Evolutionary conservation across 768 basidiomycete species (phyloP), one percentile per base, ranked within the genome.

Genomic region (Omphalotus guepiniiformis): DNA sequence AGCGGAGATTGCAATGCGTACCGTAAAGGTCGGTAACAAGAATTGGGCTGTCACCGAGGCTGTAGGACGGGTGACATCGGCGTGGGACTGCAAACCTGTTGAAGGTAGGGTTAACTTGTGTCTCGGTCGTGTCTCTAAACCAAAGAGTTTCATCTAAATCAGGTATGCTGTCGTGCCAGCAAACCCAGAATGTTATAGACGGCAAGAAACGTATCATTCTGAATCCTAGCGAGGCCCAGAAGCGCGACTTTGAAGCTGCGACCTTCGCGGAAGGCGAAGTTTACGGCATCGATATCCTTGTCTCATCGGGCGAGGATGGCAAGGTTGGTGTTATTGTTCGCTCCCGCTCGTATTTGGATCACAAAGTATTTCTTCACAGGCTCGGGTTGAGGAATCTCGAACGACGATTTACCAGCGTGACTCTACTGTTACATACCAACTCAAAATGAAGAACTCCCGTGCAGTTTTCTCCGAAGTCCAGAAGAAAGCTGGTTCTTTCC

Each of bases 381-480:
- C 93, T 44, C 88, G 92, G 40, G 55, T 83, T 35, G 92, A 93
- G 67, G 90, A 94, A 60, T 84, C 88, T 29, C 80, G 88, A 63
- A 96, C 94, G 46, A 88, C 89, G 29, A 83, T 99, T 63, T 96
- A 89, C 78, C 93, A 96, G 65, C 80, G 89, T 48, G 90, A 92
- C 57, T 79, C 84, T 19, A 70, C 78, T 6, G 80, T 91, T 50
- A 94, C 89, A 32, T 98, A 98, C 70, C 90, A 93, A 64, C 78
- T 98, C 61, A 98, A 98, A 75, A 86, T 95, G 83, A 97, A 95
- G 75, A 95, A 88, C 53, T 94, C 93, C 36, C 88, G 95, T 53
- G 80, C 86, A n/a, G 86, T 95, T 34, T 98, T 97, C 72, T 88
- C 89, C 41, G 95, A 98, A 68, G 90, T 97, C 58, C 90, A 94